Percentiles rank a stretch among this genome's conserved stretches.
phyloP scores from a whole-genome alignment of 345 rosid genomes.

The Populus tremula region DNA sequence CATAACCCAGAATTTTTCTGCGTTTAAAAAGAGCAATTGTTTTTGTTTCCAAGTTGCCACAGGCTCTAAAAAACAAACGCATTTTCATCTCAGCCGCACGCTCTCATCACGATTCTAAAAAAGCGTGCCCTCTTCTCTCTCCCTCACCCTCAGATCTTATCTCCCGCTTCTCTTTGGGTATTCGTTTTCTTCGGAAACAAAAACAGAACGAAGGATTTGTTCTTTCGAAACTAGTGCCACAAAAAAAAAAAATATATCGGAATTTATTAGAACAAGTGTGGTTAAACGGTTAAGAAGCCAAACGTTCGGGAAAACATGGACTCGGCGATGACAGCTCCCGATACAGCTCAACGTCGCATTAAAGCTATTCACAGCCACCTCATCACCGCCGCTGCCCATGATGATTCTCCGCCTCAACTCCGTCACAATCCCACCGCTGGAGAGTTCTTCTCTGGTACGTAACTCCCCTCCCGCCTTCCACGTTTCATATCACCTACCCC shows the following conservation, averaged over 20 bases:
- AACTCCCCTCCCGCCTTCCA: too few relatives aligned
- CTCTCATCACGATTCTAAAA: not conserved
- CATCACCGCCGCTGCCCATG: constrained; percentile 22
- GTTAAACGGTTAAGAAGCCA: not conserved
- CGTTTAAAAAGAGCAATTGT: too few relatives aligned
- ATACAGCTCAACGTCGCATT: constrained; percentile 67
- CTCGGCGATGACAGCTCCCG: constrained; percentile 17
- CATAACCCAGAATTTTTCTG: too few relatives aligned
- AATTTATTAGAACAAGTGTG: too few relatives aligned
- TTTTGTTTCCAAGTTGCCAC: too few relatives aligned
- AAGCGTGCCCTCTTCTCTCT: constrained; percentile 1
- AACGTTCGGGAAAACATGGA: constrained; percentile 32
- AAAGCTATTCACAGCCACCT: constrained; percentile 64
- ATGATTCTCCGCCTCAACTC: constrained; percentile 36
- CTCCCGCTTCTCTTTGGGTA: not conserved
- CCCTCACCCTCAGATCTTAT: too few relatives aligned
- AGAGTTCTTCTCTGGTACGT: constrained; percentile 66
- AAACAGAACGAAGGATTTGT: not conserved
- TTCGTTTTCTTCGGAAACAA: constrained; percentile 11
- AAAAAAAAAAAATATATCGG: too few relatives aligned
- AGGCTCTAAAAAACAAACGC: not conserved
- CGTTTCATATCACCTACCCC: too few relatives aligned
- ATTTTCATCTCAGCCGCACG: not conserved
- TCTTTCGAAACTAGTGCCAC: too few relatives aligned
- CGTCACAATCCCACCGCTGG: constrained; percentile 57